phyloP scores from a whole-genome alignment of 352 stramenopile genomes.

The Globisporangium okanoganense region DNA sequence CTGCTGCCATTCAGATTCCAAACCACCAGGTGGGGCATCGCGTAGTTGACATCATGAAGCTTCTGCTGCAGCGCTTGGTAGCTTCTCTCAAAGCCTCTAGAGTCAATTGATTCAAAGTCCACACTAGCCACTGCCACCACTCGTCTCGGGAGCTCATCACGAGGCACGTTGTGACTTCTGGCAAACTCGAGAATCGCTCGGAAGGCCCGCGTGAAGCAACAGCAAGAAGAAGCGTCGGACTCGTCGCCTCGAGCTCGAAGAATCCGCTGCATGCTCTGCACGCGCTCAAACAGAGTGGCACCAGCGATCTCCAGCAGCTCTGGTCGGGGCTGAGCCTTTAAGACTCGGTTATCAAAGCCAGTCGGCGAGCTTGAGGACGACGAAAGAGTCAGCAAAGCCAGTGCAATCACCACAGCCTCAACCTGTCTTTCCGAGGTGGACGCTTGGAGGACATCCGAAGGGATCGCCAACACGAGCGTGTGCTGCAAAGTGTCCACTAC shows the following conservation, averaged over 20 bases:
- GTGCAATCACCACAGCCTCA: not conserved
- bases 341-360: not conserved
- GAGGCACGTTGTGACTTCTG: not conserved
- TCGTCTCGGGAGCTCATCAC: not conserved
- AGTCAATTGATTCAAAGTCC: conserved; percentile 49
- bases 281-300: not conserved
- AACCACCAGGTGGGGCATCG: conserved; percentile 54
- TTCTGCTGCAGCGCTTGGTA: conserved; percentile 27
- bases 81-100: conserved; percentile 26
- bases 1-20: conserved; percentile 62
- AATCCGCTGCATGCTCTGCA: not conserved
- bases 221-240: not conserved
- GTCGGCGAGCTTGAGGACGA: too few species aligned
- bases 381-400: not conserved
- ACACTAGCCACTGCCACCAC: not conserved
- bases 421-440: not conserved
- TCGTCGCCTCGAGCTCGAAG: not conserved
- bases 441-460: not conserved
- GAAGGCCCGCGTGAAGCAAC: not conserved
- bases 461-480: not conserved
- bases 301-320: not conserved
- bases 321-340: not conserved
- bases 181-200: not conserved
- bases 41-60: conserved; percentile 27
- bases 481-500: not conserved